Conservation (phyloP, 1,284 basidiomycete genomes). For the Cystobasidiaceae sp. region DNA sequence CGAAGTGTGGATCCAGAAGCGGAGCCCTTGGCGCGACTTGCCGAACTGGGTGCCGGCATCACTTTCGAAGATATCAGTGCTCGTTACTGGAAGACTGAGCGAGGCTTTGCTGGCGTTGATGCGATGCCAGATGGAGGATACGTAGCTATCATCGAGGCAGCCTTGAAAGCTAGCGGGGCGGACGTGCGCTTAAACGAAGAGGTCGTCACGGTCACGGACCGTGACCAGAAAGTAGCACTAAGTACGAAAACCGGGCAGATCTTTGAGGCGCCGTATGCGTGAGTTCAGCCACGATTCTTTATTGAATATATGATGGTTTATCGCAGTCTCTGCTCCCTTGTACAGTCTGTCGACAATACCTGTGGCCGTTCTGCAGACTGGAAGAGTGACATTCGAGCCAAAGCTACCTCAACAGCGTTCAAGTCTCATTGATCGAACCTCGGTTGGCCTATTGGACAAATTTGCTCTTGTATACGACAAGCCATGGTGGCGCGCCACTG, state of each 20-base stretch:
- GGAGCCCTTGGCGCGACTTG: slow-evolving; percentile 5
- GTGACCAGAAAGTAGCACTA: slow-evolving; percentile 39
- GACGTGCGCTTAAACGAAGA: slow-evolving; percentile 44
- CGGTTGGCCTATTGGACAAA: slow-evolving; percentile 52
- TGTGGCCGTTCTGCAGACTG: slow-evolving; percentile 48
- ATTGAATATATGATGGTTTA: background rate
- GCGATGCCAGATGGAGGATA: slow-evolving; percentile 52
- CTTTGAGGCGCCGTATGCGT: slow-evolving; percentile 44
- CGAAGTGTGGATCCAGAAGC: slow-evolving; percentile 7
- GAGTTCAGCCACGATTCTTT: background rate
- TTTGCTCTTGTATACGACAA: slow-evolving; percentile 49
- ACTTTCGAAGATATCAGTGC: slow-evolving; percentile 49
- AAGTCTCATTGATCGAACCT: slow-evolving; percentile 45
- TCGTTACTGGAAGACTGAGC: slow-evolving; percentile 48
- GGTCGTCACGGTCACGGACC: slow-evolving; percentile 41
- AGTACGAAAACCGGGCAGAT: slow-evolving; percentile 41
- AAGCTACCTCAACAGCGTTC: slow-evolving; percentile 42
- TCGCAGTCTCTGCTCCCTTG: background rate
- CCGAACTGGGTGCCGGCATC: slow-evolving; percentile 45
- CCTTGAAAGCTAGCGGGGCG: slow-evolving; percentile 48
- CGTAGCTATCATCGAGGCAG: slow-evolving; percentile 44
- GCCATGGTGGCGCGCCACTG: slow-evolving; percentile 51
- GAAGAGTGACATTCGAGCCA: slow-evolving; percentile 44
- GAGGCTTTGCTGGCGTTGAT: slow-evolving; percentile 51
- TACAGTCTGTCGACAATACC: slow-evolving; percentile 48